phyloP scores from a whole-genome alignment of 768 basidiomycete species.

The Leccinum barrowsii region DNA sequence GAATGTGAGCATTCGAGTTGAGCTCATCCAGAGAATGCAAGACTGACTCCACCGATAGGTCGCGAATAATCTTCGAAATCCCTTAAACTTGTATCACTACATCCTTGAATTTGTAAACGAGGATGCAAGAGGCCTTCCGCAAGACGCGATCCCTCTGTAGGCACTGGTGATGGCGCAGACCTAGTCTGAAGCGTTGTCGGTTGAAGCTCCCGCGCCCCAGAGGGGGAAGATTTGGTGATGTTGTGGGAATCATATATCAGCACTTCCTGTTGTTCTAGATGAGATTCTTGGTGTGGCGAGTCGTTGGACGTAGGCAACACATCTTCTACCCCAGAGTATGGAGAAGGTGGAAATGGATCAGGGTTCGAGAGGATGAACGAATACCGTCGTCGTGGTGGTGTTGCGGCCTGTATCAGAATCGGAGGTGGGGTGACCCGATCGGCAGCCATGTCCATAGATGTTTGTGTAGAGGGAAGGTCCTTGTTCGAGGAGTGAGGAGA shows the following conservation, averaged over 20 bases:
- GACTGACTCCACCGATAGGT: conserved; percentile 30
- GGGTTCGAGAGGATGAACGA: conserved; percentile 33
- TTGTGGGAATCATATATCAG: background rate
- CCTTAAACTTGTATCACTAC: conserved; percentile 26
- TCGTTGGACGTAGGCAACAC: background rate
- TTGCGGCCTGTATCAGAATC: conserved; percentile 13
- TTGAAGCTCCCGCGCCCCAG: background rate
- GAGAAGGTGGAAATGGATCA: conserved; percentile 25
- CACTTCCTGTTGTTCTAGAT: background rate
- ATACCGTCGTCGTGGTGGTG: conserved; percentile 19
- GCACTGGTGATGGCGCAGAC: conserved; percentile 20
- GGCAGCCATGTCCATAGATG: conserved; percentile 6
- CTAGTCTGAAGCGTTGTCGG: conserved; percentile 1
- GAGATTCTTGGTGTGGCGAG: background rate
- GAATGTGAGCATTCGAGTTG: background rate
- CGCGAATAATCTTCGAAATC: conserved; percentile 35
- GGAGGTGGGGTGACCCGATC: conserved; percentile 14
- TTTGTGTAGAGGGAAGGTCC: conserved; percentile 17
- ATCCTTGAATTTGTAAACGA: conserved; percentile 20
- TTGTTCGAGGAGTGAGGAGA: conserved; percentile 26
- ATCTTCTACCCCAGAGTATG: conserved; percentile 5
- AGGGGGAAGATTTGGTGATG: background rate
- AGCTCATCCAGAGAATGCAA: background rate
- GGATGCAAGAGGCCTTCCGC: conserved; percentile 21
- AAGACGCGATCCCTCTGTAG: conserved; percentile 26